Conservation (phyloP, 345 rosid genomes). For the Ricinus communis region DNA sequence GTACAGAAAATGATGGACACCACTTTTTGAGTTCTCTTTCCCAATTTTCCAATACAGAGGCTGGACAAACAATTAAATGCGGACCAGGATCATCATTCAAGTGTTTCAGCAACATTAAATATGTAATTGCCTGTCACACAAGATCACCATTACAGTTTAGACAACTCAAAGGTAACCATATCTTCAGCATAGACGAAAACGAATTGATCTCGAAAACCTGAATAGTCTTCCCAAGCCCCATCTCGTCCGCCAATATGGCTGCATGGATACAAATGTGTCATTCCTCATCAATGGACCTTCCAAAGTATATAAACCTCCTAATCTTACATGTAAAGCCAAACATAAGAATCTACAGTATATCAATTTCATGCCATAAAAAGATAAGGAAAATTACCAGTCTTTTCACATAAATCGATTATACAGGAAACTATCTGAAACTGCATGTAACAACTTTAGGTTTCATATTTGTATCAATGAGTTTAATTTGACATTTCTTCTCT, state of each 20-base stretch:
- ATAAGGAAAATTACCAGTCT: background rate
- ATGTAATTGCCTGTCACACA: slow-evolving; percentile 74
- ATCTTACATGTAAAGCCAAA: slow-evolving; percentile 2
- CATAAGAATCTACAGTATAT: background rate
- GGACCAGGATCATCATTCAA: slow-evolving; percentile 89
- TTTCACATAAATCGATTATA: background rate
- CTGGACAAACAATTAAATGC: slow-evolving; percentile 95
- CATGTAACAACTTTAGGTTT: background rate
- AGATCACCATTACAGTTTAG: slow-evolving; percentile 21
- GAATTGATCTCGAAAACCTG: slow-evolving; percentile 53
- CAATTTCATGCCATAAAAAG: background rate
- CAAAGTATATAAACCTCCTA: slow-evolving; percentile 6
- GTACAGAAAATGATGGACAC: slow-evolving; percentile 95
- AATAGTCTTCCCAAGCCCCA: slow-evolving; percentile 98
- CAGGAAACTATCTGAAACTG: background rate
- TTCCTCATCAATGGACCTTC: slow-evolving; percentile 10
- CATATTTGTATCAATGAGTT: background rate
- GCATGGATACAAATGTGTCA: slow-evolving; percentile 40
- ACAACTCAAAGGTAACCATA: background rate
- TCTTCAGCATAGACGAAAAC: background rate
- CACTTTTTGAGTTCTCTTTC: slow-evolving; percentile 94
- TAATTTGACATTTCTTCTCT: background rate
- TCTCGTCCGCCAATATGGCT: slow-evolving; percentile 98
- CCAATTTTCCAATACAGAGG: slow-evolving; percentile 97
- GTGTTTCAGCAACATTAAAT: slow-evolving; percentile 70